A percentile compares a stretch with the other conserved stretches of the same genome.
These are phyloP conservation scores for Limnomonas spitsbergensis DNA, from an alignment of 139 green algal genomes.

Conservation along the genomic window DNA sequence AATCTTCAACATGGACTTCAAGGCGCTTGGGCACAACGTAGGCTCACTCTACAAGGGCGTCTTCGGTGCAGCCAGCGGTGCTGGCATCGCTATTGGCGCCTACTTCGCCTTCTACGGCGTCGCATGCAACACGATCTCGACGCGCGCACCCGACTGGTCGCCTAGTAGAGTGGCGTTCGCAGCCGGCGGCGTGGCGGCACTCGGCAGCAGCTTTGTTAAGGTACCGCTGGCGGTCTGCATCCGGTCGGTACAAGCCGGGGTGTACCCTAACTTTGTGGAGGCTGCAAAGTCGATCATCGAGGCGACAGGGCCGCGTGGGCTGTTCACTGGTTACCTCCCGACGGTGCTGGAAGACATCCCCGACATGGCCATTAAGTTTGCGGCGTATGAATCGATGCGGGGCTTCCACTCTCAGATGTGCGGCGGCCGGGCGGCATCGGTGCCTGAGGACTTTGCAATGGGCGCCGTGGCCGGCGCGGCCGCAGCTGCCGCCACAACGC, in stretches of 20 bases:
- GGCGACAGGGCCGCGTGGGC: conserved; percentile 58
- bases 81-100: conserved; percentile 89
- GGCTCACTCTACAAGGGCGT: conserved; percentile 80
- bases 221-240: conserved; percentile 83
- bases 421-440: conserved; percentile 17
- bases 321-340: conserved; percentile 80
- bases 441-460: conserved; percentile 72
- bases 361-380: conserved; percentile 90
- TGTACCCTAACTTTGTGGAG: conserved; percentile 72
- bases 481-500: conserved; percentile 77
- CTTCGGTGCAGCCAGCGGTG: conserved; percentile 79
- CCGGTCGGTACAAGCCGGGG: conserved; percentile 73
- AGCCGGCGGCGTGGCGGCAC: conserved; percentile 67
- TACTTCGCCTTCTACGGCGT: conserved; percentile 91
- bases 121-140: conserved; percentile 64
- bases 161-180: conserved; percentile 68
- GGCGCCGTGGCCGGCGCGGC: conserved; percentile 70
- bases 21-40: conserved; percentile 19
- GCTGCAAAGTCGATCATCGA: conserved; percentile 56
- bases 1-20: conserved; percentile 9
- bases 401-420: conserved; percentile 50
- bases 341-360: conserved; percentile 84
- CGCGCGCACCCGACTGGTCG: conserved; percentile 36
- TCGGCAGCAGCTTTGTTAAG: conserved; percentile 79
- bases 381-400: conserved; percentile 72